These are phyloP conservation scores for Sugiyamaella boreocaroliniensis DNA, from an alignment of 805 yeast species.

Conservation along the genomic window DNA sequence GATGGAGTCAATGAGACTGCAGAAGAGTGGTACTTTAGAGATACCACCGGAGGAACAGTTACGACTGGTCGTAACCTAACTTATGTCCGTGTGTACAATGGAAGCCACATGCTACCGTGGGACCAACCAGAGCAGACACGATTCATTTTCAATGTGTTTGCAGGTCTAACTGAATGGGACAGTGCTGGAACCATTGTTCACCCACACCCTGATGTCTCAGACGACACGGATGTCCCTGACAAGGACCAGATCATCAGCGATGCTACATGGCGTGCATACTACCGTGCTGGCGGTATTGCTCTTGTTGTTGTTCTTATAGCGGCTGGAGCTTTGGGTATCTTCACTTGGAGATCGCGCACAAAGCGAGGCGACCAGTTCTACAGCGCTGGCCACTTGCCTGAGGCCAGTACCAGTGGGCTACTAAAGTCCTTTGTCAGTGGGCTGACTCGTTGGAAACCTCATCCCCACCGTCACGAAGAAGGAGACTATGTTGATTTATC, in stretches of 20 bases:
- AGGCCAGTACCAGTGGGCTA: conserved; percentile 5
- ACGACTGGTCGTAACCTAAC: conserved; percentile 66
- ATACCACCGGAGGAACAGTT: conserved; percentile 37
- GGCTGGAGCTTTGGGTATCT: conserved; percentile 13
- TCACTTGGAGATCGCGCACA: background rate
- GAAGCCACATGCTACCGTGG: conserved; percentile 92
- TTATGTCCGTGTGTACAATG: conserved; percentile 61
- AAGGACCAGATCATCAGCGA: conserved; percentile 24
- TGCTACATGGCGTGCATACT: conserved; percentile 33
- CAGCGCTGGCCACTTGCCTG: conserved; percentile 1
- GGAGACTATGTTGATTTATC: conserved; percentile 7
- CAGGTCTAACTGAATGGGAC: conserved; percentile 22
- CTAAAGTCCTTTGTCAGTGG: conserved; percentile 16
- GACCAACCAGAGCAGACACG: conserved; percentile 67
- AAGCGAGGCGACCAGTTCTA: background rate
- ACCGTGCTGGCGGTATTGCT: conserved; percentile 33
- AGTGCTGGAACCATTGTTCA: conserved; percentile 5
- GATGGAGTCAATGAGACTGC: conserved; percentile 23
- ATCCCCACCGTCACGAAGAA: background rate
- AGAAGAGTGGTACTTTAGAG: conserved; percentile 43
- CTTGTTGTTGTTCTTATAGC: conserved; percentile 30
- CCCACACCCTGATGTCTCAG: conserved; percentile 6
- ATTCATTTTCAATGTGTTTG: conserved; percentile 53
- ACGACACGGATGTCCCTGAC: conserved; percentile 2
- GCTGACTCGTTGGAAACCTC: conserved; percentile 19